phyloP scores from a whole-genome alignment of 2,329 filamentous ascomycete species.

The Cladophialophora yegresii region DNA sequence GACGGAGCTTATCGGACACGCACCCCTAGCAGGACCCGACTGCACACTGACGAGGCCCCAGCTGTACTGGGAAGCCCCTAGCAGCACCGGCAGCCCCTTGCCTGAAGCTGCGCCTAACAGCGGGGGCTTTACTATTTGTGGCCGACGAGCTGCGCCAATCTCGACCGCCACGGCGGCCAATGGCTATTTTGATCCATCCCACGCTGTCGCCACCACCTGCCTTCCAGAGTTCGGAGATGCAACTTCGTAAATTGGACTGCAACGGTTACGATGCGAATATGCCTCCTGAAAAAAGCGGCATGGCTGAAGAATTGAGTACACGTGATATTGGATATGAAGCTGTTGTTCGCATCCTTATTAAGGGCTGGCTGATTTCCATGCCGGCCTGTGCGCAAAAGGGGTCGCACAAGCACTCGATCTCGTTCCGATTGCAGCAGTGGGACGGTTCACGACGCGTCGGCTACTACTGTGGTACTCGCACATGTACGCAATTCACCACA shows the following conservation, averaged over 20 bases:
- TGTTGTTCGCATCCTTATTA: not conserved
- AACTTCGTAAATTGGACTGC: not conserved
- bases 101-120: slow-evolving; percentile 2
- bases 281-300: slow-evolving; percentile 2
- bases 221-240: not conserved
- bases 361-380: not conserved
- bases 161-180: not conserved
- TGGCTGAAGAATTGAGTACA: not conserved
- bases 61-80: no score
- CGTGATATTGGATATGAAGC: not conserved
- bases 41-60: no score
- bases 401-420: not conserved
- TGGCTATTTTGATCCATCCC: slow-evolving; percentile 3
- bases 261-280: not conserved
- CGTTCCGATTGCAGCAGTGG: not conserved
- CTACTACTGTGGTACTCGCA: no score
- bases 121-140: not conserved
- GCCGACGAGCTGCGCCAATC: not conserved
- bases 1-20: slow-evolving; percentile 4
- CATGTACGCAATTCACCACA: not conserved
- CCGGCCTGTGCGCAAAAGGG: not conserved
- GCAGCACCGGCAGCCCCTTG: not conserved
- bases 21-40: not conserved
- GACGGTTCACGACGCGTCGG: not conserved
- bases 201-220: slow-evolving; percentile 7